Evolutionary conservation across 768 basidiomycete species (phyloP).

Genomic region (Auriscalpium vulgare): DNA sequence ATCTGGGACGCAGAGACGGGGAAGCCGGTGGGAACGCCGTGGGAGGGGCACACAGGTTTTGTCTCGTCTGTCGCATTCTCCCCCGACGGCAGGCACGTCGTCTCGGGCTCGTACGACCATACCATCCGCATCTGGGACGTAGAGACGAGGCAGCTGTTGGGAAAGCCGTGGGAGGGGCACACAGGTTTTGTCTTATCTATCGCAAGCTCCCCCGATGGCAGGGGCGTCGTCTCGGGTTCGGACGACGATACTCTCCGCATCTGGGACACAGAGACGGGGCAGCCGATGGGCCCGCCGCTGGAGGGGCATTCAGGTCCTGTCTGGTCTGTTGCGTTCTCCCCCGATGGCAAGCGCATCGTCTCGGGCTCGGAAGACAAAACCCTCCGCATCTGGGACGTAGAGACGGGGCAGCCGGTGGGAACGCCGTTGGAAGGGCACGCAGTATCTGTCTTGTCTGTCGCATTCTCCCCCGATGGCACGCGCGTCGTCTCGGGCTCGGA

Average conservation of each 20-base stretch:
- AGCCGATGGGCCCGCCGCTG: neutral
- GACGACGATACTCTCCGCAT: conserved; percentile 2
- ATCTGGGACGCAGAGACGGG: no score
- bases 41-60: no score
- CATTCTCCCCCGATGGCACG: no score
- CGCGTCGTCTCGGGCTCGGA: no score
- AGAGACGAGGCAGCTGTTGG: neutral
- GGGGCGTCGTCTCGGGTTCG: neutral
- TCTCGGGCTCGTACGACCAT: conserved; percentile 4
- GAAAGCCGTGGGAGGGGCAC: neutral
- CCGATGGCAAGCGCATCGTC: conserved; percentile 1
- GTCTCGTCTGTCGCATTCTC: conserved; percentile 4
- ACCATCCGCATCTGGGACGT: neutral
- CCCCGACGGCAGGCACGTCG: conserved; percentile 5
- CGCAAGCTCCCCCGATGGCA: neutral
- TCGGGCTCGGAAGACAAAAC: neutral
- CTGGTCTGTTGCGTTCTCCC: neutral
- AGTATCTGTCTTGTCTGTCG: no score
- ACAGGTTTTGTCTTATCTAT: neutral
- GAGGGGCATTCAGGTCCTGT: neutral
- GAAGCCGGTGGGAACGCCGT: no score
- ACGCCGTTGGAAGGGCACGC: no score
- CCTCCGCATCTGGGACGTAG: neutral
- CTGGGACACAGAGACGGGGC: conserved; percentile 4
- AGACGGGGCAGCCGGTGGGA: no score